These are phyloP conservation scores for Corynascus novoguineensis DNA, from an alignment of 495 filamentous ascomycete species.

Conservation along the genomic window DNA sequence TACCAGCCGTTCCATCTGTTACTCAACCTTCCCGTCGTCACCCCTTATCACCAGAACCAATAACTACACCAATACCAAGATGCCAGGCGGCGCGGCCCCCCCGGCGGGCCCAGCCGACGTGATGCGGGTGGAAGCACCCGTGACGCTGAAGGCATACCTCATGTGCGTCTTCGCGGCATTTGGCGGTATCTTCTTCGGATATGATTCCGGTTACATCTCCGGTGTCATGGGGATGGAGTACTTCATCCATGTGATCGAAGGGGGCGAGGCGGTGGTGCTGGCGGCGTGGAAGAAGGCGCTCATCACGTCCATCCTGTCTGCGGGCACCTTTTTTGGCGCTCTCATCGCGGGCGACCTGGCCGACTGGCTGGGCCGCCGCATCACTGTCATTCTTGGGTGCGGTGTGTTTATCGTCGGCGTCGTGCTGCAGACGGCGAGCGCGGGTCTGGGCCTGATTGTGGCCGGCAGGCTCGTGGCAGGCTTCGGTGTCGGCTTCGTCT, in stretches of 20 bases:
- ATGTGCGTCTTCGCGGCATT: conserved; percentile 65
- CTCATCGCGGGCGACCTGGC: conserved; percentile 63
- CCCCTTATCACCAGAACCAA: background rate
- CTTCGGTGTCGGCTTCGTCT: conserved; percentile 64
- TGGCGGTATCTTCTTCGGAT: conserved; percentile 62
- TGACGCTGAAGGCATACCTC: conserved; percentile 59
- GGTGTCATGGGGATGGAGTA: conserved; percentile 54
- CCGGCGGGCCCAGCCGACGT: conserved; percentile 32
- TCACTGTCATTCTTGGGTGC: conserved; percentile 61
- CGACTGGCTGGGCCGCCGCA: conserved; percentile 62
- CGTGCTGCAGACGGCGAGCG: conserved; percentile 49
- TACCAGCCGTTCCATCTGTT: background rate
- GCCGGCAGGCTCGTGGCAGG: conserved; percentile 52
- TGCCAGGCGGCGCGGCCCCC: conserved; percentile 21
- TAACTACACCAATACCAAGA: conserved; percentile 2
- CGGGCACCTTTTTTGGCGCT: conserved; percentile 62
- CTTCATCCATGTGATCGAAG: conserved; percentile 45
- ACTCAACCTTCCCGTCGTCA: background rate
- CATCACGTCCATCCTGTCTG: conserved; percentile 63
- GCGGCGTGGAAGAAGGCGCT: conserved; percentile 50
- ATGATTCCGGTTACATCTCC: conserved; percentile 59
- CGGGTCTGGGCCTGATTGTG: conserved; percentile 36
- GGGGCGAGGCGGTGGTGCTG: conserved; percentile 30
- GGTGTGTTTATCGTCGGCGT: conserved; percentile 59
- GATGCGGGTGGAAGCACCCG: conserved; percentile 53